phyloP scores from a whole-genome alignment of 1,284 basidiomycete species.

The Wallemia ichthyophaga region DNA sequence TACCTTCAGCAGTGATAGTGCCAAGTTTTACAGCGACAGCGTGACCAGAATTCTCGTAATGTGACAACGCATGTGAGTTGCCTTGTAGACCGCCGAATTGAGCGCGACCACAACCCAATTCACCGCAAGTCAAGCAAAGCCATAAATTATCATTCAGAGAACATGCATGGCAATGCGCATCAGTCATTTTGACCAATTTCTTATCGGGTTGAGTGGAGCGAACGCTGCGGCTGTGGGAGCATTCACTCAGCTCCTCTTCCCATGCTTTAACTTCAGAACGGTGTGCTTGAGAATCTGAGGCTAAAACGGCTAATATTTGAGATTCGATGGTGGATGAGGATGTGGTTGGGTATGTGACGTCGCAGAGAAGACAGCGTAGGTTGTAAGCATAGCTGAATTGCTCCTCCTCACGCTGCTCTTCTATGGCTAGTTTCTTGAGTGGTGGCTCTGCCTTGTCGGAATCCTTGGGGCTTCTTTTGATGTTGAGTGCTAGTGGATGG shows the following conservation, averaged over 20 bases:
- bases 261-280: constrained; percentile 87
- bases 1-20: constrained; percentile 84
- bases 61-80: constrained; percentile 64
- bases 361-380: constrained; percentile 43
- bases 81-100: constrained; percentile 55
- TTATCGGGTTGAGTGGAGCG: constrained; percentile 24
- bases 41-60: constrained; percentile 48
- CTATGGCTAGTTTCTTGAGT: constrained; percentile 64
- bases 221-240: constrained; percentile 58
- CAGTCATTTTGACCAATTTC: constrained; percentile 27
- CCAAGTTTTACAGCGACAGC: constrained; percentile 75
- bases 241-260: constrained; percentile 74
- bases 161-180: constrained; percentile 44
- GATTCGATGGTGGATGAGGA: constrained; percentile 12
- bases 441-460: constrained; percentile 39
- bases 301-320: constrained; percentile 36
- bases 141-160: constrained; percentile 68
- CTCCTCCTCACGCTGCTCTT: constrained; percentile 58
- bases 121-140: constrained; percentile 82
- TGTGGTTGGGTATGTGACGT: constrained; percentile 21
- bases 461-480: constrained; percentile 37
- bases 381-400: constrained; percentile 40
- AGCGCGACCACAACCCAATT: constrained; percentile 66
- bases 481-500: constrained; percentile 50
- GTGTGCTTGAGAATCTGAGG: constrained; percentile 55